Percentiles rank a stretch among this genome's conserved stretches.
These are phyloP conservation scores for Magnolia changhungtana DNA, from an alignment of 164 flowering plant species.

Conservation along the genomic window DNA sequence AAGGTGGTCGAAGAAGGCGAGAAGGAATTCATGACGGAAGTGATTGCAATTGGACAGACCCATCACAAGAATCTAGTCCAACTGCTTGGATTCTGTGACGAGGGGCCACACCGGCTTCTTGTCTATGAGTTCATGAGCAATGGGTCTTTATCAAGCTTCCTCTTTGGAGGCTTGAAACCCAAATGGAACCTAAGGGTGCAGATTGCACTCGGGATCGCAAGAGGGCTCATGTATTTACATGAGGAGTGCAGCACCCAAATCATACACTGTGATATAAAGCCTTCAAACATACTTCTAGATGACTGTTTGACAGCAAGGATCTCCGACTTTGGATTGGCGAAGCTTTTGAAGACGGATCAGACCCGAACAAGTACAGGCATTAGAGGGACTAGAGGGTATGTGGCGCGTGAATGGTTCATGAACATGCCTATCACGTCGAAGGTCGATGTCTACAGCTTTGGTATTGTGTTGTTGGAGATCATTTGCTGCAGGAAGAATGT, in stretches of 20 bases:
- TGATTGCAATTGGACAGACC: conserved; percentile 12
- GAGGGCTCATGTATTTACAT: not conserved
- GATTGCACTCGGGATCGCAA: not conserved
- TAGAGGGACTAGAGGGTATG: not conserved
- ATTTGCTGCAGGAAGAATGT: not conserved
- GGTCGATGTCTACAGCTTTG: not conserved
- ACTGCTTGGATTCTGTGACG: conserved; percentile 8
- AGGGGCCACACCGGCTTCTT: conserved; percentile 13
- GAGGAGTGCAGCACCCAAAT: not conserved
- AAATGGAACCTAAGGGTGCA: conserved; percentile 18
- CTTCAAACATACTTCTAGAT: conserved; percentile 24
- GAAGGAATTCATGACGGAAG: conserved; percentile 17
- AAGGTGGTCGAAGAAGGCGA: conserved; percentile 6
- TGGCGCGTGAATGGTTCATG: not conserved
- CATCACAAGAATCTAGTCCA: conserved; percentile 21
- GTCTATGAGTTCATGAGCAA: conserved; percentile 28
- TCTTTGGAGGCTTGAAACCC: conserved; percentile 7
- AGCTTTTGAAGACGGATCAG: conserved; percentile 22
- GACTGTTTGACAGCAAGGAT: conserved; percentile 10
- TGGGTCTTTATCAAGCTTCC: conserved; percentile 15
- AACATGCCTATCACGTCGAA: not conserved
- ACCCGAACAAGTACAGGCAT: not conserved
- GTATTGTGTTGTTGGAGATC: not conserved
- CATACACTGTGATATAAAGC: conserved; percentile 22
- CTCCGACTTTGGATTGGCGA: conserved; percentile 27